Base-by-base conservation (phyloP, 768 basidiomycete genomes). In the Amanita pallidorosea region DNA sequence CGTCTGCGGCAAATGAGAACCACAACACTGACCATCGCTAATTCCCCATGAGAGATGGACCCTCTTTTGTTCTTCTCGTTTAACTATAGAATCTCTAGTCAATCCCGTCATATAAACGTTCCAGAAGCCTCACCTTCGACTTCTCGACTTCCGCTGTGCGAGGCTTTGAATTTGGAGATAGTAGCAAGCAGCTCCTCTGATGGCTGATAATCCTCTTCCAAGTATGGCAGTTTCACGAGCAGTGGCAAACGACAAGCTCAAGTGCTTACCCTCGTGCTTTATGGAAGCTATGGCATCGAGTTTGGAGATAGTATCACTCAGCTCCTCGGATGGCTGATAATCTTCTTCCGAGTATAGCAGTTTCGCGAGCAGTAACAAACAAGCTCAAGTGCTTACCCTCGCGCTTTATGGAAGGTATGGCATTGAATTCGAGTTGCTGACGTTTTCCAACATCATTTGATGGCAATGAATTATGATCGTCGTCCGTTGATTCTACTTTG, bases 171-270 rank as follows among this genome's bases (percentile, higher is more conserved):
- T 31, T 22, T 29, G 6, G 47, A 17, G 25, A 49, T 27, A 9
- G 36, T 37, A 49, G 38, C 17, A 22, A 17, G 37, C 29, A 49
- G 9, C 15, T 49, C 36, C 15, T 40, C 25, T 20, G 47, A 49
- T 7, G 47, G 47, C 12, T 41, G 25, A 18, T 49, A 49, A 25
- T 41, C 47, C 23, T 49, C 47, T 49, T 34, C n/a, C n/a, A 18
- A 38, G 25, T n/a, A 34, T 35, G 7, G 7, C 22, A 23, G 25
- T 25, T 8, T 45, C 15, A 3, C 27, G 13, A 17, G 29, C 2
- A 18, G 3, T 17, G 29, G 18, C 29, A 29, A 29, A 8, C 8
- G 7, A 2, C 15, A 45, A 27, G 15, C n/a, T 20, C 22, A 9
- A 41, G 7, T 17, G 4, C 43, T 29, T 29, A 29, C 43, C 43